Base-by-base conservation (phyloP, 139 green algal genomes). In the Picochlorum sp. region DNA sequence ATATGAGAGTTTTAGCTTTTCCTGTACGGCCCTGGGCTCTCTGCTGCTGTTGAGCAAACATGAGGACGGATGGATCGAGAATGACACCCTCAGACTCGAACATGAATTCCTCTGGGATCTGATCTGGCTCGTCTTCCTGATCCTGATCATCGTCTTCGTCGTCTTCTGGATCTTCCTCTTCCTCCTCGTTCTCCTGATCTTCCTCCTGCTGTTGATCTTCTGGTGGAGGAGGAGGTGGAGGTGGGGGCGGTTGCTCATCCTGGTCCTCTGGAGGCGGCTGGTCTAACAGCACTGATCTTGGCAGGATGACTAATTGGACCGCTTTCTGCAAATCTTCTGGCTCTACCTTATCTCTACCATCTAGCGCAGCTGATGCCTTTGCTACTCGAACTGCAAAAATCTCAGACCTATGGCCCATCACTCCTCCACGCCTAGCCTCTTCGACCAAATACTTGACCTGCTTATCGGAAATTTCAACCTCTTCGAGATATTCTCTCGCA, bases 41-140 rank as follows among this genome's bases (percentile, higher is more conserved):
- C 80, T 97, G 89, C 75, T 95, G 90, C 72, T 85, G 62, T 73
- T 96, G 85, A 6, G 91, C 92, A 68, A 99, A 98, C 69, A 85
- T 81, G 41, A 98, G 81, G 49, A 99, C 72, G 28, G 68, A 78
- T 38, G 88, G 81, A 79, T 98, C 94, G 56, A 96, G 68, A 66
- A 98, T 82, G 13, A 93, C 92, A 21, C 92, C 94, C 77, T 99
- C 94, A 14, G 85, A 65, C 72, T 98, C 92, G 72, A 99, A 97
- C 65, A 98, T 86, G 71, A 98, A 99, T 86, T 99, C 92, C 80
- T 99, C 84, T 0, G 94, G 94, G 15, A 99, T 78, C 83, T 97
- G 79, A 51, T 91, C 83, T 20, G 80, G 49, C 63, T 82, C 61
- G 44, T 78, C 47, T 30, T 79, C 72, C 18, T 79, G 45, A 60